Base-by-base conservation (phyloP, 2,329 filamentous ascomycete genomes). In the Intubia oerlemansii region DNA sequence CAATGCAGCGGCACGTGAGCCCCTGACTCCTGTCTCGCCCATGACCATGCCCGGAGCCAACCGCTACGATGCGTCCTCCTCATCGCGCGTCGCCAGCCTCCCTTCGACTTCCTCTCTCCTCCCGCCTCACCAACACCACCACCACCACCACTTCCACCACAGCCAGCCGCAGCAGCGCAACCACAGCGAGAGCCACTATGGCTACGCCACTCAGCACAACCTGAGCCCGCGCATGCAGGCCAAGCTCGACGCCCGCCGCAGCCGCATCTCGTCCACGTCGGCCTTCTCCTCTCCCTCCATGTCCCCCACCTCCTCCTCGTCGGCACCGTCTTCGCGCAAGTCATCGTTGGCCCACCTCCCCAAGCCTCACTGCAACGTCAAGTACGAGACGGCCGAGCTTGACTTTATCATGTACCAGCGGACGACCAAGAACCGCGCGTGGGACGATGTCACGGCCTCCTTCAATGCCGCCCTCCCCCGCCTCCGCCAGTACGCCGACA, bases 321-420 rank as follows among this genome's bases (percentile, higher is more conserved):
- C 25, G 21, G 10, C 27, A 10, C 13, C 20, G 14, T 10, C 17
- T 13, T n/a, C 14, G 10, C 13, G 7, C 18, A 19, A 5, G 7
- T 10, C 6, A 10, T 5, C 24, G 14, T 11, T n/a, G n/a, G n/a
- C n/a, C n/a, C n/a, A n/a, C n/a, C 11, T 36, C 17, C 31, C 33
- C 17, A 30, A 30, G 31, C 36, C 36, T 10, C 38, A 40, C 32
- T 38, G 36, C 34, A 40, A 40, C 29, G 34, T 39, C 35, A 40
- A 40, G 32, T 40, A 40, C 32, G 36, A 38, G 32, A 38, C 36
- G 11, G 37, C 36, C 27, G 36, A 39, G 37, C 34, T 39, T 5
- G 38, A 40, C 34, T 40, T 38, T 23, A 39, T 40, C 36, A 36
- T 40, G 37, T 40, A 40, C 32, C 34, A 38, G 36, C 38, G 38